Base-by-base conservation (phyloP, 169 alveolate genomes). In the Plasmodium berghei region DNA sequence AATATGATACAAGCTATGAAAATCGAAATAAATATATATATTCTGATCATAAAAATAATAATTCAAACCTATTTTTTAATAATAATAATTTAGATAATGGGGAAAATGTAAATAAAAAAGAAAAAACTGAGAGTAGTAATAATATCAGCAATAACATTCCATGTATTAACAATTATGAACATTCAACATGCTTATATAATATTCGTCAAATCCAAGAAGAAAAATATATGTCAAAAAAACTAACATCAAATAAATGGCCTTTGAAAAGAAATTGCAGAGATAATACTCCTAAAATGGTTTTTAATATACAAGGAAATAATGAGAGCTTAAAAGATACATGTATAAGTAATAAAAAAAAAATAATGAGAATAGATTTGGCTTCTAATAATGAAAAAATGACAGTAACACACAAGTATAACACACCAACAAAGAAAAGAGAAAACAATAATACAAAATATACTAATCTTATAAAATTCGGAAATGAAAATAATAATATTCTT, bases 261-360 rank as follows among this genome's bases (percentile, higher is more conserved):
- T 63, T 75, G 55, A 75, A 62, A 75, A 22, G 89, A 42, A 75
- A 75, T 40, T 75, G 70, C 28, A 61, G 77, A 28, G 70, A 75
- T 54, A 34, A 62, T 70, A 52, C 77, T 1, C 71, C 77, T 26
- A 46, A 75, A 45, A 42, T 75, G 61, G 40, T 49, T 56, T 64
- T 75, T 56, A 49, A 22, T 42, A 9, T 75, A 45, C 46, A 67
- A 22, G 72, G 46, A 18, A 14, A 52, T n/a, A 66, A 74, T 22
- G 77, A 63, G 54, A 34, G 3, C 42, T 5, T 34, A 34, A 34
- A 34, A 34, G 52, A 16, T 52, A 8, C 45, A 18, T 34, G 70
- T 26, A 5, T 62, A 16, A 62, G 24, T 18, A 55, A 75, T 56
- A 75, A 75, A 22, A 73, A 73, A 59, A 73, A 73, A 46, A 64